Base-by-base conservation (phyloP, 495 filamentous ascomycete genomes). In the Clohesyomyces aquaticus region DNA sequence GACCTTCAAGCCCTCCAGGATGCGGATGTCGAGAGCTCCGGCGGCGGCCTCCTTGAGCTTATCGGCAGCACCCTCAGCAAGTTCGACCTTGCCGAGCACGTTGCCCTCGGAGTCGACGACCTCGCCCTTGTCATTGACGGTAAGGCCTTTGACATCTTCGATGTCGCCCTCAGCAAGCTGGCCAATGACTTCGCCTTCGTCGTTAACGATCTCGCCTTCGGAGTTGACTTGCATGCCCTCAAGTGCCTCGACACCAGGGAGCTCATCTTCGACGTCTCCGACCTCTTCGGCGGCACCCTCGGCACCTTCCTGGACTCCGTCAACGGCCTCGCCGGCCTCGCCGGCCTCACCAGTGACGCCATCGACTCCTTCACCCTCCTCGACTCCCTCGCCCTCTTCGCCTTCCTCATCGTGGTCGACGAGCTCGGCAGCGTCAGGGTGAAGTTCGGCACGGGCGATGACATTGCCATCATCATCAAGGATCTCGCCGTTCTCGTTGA, bases 161-260 rank as follows among this genome's bases (percentile, higher is more conserved):
- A 74, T 59, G 21, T 76, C 70, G 41, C 76, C 76, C 49, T 78
- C 75, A 16, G 70, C 69, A 56, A 78, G 75, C 28, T 74, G 60
- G 52, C 63, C 76, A 47, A 78, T 64, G 50, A 77, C 67, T 21
- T 78, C 72, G 52, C 76, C 76, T 10, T 76, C 69, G 11, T 73
- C 68, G 58, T 77, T 73, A 48, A 77, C 59, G 58, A 78, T 61
- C 57, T 83, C 82, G 61, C 85, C 85, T 21, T 75, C 74, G 67
- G 84, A 84, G 77, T 87, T 87, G 74, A 83, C 78, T 52, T 77
- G 78, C 43, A 82, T 72, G 55, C 85, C 85, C 68, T 87, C 83
- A 22, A 88, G 78, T 19, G 79, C 81, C 22, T 83, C 80, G 28
- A 87, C 75, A 14, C 78, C 79, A 42, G 84, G 84, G 8, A 85